Conservation (phyloP, 345 rosid genomes). For the Sonneratia alba region DNA sequence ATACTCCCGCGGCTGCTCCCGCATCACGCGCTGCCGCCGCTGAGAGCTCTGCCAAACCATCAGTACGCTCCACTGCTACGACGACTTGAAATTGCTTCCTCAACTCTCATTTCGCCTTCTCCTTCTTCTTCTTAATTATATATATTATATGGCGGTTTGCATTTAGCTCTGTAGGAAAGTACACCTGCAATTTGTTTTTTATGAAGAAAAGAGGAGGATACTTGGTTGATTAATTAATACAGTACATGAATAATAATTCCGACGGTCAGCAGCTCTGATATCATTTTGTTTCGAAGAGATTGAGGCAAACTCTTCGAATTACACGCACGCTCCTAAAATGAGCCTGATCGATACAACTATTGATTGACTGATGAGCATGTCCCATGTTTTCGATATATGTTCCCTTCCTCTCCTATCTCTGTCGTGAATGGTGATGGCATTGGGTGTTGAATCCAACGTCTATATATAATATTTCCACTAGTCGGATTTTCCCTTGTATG, state of each 20-base stretch:
- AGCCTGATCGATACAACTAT: neutral
- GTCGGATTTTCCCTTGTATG: too few species aligned
- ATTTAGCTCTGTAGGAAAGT: neutral
- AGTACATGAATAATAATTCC: too few species aligned
- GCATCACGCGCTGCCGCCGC: slow-evolving; percentile 71
- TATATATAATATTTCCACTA: too few species aligned
- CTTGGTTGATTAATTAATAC: neutral
- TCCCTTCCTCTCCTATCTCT: neutral
- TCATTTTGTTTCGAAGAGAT: neutral
- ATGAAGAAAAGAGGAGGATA: neutral
- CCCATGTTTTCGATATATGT: neutral
- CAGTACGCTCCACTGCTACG: neutral
- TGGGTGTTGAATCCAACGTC: too few species aligned
- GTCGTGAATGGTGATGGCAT: too few species aligned
- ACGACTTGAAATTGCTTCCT: neutral
- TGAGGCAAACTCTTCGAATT: neutral
- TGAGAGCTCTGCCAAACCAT: slow-evolving; percentile 1
- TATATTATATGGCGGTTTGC: neutral
- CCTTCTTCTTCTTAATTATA: neutral
- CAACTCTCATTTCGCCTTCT: neutral
- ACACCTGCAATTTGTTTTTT: neutral
- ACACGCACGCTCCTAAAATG: neutral
- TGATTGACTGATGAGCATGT: neutral
- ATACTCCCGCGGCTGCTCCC: slow-evolving; percentile 70
- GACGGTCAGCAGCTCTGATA: neutral